Evolutionary conservation across 768 basidiomycete genomes (phyloP).

Genomic region (Heimioporus sp.): DNA sequence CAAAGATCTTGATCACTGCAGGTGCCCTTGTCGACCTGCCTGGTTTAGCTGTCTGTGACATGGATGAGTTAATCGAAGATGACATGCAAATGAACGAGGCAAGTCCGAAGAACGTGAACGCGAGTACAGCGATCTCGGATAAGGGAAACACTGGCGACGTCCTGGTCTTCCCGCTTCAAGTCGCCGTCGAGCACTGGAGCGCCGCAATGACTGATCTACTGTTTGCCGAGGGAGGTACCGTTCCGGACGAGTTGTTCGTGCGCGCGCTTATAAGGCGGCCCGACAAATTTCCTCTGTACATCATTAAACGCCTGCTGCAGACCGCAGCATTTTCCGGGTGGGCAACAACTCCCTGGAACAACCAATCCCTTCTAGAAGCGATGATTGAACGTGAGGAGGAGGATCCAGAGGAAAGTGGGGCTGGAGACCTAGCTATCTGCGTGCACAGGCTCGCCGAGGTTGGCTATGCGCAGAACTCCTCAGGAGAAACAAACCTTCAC

Average conservation of each 20-base stretch:
- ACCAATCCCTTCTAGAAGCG: not conserved
- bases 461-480: not conserved
- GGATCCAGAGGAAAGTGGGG: no score
- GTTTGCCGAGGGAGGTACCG: not conserved
- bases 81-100: not conserved
- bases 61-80: not conserved
- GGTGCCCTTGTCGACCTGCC: not conserved
- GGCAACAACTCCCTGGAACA: not conserved
- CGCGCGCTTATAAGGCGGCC: not conserved
- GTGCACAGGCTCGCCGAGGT: not conserved
- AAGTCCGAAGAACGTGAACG: not conserved
- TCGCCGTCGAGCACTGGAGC: conserved; percentile 6
- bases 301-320: not conserved
- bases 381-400: not conserved
- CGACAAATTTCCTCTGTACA: not conserved
- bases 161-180: not conserved
- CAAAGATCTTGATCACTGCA: not conserved
- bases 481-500: conserved; percentile 2
- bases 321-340: not conserved
- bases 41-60: not conserved
- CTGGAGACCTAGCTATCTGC: no score
- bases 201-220: not conserved
- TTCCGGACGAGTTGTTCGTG: not conserved
- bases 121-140: not conserved
- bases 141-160: no score